A percentile compares a stretch with the other conserved stretches of the same genome.
These are phyloP conservation scores for Chloranthus sessilifolius DNA, from an alignment of 164 flowering plant genomes.

Conservation along the genomic window DNA sequence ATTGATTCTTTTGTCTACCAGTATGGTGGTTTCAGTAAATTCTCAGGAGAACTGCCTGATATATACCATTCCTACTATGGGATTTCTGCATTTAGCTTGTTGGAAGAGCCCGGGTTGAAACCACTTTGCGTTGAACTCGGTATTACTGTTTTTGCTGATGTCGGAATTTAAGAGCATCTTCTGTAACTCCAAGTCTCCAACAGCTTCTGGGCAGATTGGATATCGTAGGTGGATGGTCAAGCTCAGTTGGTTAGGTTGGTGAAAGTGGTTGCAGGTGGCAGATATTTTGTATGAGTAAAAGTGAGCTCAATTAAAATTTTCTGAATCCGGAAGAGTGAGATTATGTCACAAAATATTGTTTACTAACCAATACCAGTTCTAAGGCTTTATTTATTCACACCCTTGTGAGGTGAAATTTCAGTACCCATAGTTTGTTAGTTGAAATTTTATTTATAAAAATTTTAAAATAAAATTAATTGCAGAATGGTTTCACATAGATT, in stretches of 20 bases:
- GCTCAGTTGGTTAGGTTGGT: neutral
- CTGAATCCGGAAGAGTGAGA: neutral
- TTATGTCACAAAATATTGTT: neutral
- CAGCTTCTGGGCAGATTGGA: neutral
- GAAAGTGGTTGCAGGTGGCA: neutral
- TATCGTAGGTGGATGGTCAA: neutral
- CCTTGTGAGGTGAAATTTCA: too few species aligned
- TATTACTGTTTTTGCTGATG: conserved; percentile 38
- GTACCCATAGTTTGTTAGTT: too few species aligned
- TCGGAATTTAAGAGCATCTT: conserved; percentile 23
- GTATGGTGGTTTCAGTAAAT: conserved; percentile 96
- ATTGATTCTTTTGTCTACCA: conserved; percentile 21
- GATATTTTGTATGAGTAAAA: too few species aligned
- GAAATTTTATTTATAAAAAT: too few species aligned
- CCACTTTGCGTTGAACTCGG: conserved; percentile 67
- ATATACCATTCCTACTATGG: conserved; percentile 88
- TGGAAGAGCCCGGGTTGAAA: conserved; percentile 68
- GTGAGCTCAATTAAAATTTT: neutral
- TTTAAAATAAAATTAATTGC: too few species aligned
- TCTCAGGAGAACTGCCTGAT: conserved; percentile 67
- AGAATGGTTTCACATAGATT: too few species aligned
- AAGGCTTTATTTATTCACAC: too few species aligned
- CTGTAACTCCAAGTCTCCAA: neutral
- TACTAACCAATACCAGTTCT: neutral
- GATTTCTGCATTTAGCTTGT: conserved; percentile 67